phyloP scores from a whole-genome alignment of 2,329 filamentous ascomycete genomes.

The Rhynchosporium graminicola region DNA sequence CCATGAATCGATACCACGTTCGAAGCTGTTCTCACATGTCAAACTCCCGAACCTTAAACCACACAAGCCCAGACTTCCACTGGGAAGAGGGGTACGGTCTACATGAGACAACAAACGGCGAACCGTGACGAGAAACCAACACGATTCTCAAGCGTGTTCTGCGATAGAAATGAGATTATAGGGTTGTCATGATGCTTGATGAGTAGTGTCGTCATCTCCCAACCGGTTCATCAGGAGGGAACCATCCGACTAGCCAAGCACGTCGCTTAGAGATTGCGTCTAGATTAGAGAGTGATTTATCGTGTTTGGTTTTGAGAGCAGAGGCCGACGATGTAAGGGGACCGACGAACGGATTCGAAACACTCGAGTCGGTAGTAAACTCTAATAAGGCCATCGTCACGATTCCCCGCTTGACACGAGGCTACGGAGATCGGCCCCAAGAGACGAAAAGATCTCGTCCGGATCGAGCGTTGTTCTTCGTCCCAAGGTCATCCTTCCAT shows the following conservation, averaged over 20 bases:
- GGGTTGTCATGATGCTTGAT: background rate
- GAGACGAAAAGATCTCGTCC: background rate
- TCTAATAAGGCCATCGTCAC: no score
- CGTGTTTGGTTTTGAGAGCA: no score
- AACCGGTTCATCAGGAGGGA: background rate
- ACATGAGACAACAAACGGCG: background rate
- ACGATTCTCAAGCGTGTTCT: background rate
- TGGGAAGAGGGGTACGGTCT: background rate
- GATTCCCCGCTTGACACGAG: no score
- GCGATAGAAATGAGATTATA: constrained; percentile 7
- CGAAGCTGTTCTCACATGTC: background rate
- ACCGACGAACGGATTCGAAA: no score
- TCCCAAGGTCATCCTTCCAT: background rate
- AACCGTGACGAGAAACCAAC: background rate
- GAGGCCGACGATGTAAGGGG: no score
- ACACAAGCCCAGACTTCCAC: background rate
- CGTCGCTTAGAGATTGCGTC: background rate
- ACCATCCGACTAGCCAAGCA: background rate
- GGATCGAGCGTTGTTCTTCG: background rate
- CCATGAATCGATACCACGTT: background rate
- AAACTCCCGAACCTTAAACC: background rate
- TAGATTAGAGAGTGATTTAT: background rate
- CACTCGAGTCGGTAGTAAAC: no score
- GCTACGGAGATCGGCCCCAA: no score
- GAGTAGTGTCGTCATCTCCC: constrained; percentile 3